phyloP scores from a whole-genome alignment of 805 yeast species.

The Barnettozyma botsteinii region DNA sequence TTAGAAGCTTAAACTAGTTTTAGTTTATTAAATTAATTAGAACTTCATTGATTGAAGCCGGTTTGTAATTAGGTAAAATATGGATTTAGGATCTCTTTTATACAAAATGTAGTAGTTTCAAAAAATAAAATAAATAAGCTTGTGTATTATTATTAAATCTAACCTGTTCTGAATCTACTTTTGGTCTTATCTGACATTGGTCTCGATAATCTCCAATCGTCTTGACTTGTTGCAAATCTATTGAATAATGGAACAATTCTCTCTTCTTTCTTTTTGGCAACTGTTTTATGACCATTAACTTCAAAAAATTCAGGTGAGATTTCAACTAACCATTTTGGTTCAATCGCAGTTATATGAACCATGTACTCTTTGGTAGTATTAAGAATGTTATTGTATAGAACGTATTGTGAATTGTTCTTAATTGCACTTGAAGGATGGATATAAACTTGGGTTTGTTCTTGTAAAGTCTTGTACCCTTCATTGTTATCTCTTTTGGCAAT shows the following conservation, averaged over 20 bases:
- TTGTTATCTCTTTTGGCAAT: slow-evolving; percentile 61
- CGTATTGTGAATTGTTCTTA: slow-evolving; percentile 64
- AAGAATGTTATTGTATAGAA: slow-evolving; percentile 74
- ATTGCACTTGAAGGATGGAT: slow-evolving; percentile 86
- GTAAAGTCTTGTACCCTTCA: slow-evolving; percentile 66
- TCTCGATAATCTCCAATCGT: slow-evolving; percentile 10
- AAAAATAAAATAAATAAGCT: no score
- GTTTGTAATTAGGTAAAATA: slow-evolving; percentile 3
- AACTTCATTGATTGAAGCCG: slow-evolving; percentile 10
- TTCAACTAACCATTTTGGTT: slow-evolving; percentile 63
- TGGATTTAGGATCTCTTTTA: background rate
- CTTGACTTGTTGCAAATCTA: slow-evolving; percentile 8
- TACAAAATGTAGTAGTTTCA: no score
- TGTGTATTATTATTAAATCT: background rate
- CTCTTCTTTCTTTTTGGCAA: slow-evolving; percentile 13
- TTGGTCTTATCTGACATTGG: slow-evolving; percentile 7
- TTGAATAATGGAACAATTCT: slow-evolving; percentile 12
- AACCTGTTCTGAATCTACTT: slow-evolving; percentile 8
- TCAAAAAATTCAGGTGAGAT: slow-evolving; percentile 11
- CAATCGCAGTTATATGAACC: slow-evolving; percentile 82
- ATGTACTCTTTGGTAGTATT: slow-evolving; percentile 85
- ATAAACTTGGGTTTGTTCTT: slow-evolving; percentile 69
- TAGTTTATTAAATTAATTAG: background rate
- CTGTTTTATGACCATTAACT: slow-evolving; percentile 11
- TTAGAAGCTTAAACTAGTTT: slow-evolving; percentile 5